A percentile compares a stretch with the other conserved stretches of the same genome.
These are phyloP conservation scores for Aspergillus sclerotioniger DNA, from an alignment of 495 filamentous ascomycete genomes.

Conservation along the genomic window DNA sequence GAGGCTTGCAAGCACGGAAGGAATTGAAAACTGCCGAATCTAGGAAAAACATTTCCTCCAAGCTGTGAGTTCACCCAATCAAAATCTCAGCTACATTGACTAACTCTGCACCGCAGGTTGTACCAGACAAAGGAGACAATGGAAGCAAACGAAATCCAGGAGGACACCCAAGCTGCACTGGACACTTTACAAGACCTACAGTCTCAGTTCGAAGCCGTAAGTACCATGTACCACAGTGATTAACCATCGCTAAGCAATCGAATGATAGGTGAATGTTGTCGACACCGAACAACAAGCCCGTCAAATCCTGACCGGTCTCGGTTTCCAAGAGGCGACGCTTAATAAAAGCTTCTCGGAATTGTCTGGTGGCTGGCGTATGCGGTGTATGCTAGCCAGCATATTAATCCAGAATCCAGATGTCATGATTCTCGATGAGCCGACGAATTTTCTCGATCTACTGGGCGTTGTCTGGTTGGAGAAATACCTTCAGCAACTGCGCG, in stretches of 20 bases:
- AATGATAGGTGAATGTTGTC: conserved; percentile 37
- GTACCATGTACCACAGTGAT: conserved; percentile 12
- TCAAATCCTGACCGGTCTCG: conserved; percentile 64
- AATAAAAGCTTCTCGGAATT: conserved; percentile 57
- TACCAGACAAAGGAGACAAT: conserved; percentile 54
- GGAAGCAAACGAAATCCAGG: conserved; percentile 48
- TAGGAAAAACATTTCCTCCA: conserved; percentile 52
- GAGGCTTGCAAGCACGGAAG: conserved; percentile 71
- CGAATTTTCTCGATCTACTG: conserved; percentile 78
- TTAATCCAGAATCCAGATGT: conserved; percentile 72
- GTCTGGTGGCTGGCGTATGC: conserved; percentile 80
- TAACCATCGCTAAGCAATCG: background rate
- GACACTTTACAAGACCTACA: conserved; percentile 64
- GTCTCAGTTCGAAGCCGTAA: conserved; percentile 50
- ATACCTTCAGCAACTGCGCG: conserved; percentile 56
- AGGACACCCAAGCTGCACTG: conserved; percentile 61
- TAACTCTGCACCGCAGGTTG: conserved; percentile 37
- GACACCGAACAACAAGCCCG: conserved; percentile 59
- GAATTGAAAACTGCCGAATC: conserved; percentile 63
- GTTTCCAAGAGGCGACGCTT: conserved; percentile 63
- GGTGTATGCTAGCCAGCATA: conserved; percentile 62
- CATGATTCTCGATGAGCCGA: conserved; percentile 83
- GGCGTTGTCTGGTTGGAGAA: conserved; percentile 81
- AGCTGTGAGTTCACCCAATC: conserved; percentile 37
- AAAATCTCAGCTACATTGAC: conserved; percentile 4